Conservation (phyloP, 371 early-diverging fungal species). For the Coemansia sp. region DNA sequence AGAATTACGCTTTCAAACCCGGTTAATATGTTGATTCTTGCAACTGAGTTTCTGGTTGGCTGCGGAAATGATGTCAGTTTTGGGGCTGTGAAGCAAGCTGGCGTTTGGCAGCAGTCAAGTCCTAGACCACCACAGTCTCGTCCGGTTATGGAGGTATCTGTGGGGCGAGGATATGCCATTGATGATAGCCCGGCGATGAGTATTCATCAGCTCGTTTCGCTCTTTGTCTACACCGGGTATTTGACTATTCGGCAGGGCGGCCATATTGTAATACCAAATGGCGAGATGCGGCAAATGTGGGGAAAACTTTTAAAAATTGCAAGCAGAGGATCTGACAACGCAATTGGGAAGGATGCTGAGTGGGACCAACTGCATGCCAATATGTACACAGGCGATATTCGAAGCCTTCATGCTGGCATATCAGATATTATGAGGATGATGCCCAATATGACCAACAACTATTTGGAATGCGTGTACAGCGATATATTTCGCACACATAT, state of each 20-base stretch:
- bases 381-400: no score
- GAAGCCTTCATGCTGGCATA: no score
- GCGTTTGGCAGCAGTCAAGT: background rate
- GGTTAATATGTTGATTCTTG: background rate
- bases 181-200: background rate
- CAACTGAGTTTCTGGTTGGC: background rate
- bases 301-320: no score
- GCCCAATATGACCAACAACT: no score
- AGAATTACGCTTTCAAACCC: background rate
- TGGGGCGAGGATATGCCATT: no score
- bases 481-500: no score
- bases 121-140: background rate
- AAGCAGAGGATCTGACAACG: no score
- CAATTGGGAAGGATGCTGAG: no score
- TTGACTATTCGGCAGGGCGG: background rate
- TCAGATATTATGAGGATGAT: no score
- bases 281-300: constrained; percentile 10
- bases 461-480: no score
- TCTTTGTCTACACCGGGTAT: constrained; percentile 14
- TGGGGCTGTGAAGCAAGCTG: background rate
- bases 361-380: no score
- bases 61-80: background rate
- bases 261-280: constrained; percentile 3
- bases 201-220: constrained; percentile 3
- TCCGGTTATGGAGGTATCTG: background rate